Percentiles rank a stretch among this genome's conserved stretches.
Conservation (phyloP, 2,329 filamentous ascomycete species). For the Lomentospora prolificans region DNA sequence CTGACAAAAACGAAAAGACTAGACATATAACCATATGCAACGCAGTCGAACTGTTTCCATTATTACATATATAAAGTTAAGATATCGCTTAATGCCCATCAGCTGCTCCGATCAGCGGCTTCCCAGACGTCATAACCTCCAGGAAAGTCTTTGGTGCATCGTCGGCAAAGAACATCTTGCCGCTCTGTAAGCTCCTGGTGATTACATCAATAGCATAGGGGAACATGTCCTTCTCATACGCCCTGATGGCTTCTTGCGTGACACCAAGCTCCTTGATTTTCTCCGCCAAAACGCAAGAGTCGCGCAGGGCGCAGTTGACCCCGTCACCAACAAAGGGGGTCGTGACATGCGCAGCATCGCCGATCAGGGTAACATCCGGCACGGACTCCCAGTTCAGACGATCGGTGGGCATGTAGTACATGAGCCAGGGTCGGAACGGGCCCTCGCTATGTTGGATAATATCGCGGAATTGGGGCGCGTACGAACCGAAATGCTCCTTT, state of each 20-base stretch:
- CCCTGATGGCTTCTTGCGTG: constrained; percentile 23
- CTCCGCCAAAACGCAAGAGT: constrained; percentile 38
- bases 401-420: constrained; percentile 43
- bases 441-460: constrained; percentile 2
- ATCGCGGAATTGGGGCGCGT: constrained; percentile 27
- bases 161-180: not conserved
- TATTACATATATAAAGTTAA: no score
- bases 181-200: not conserved
- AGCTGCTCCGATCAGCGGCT: not conserved
- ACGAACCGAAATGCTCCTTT: constrained; percentile 33
- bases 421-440: constrained; percentile 20
- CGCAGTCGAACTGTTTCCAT: no score
- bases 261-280: constrained; percentile 24
- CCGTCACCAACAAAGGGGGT: constrained; percentile 48
- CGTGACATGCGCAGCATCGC: constrained; percentile 53
- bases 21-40: no score
- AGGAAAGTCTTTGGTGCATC: not conserved
- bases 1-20: no score
- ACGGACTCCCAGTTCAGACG: constrained; percentile 36
- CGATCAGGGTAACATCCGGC: constrained; percentile 42
- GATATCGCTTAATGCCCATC: not conserved
- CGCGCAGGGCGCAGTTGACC: constrained; percentile 47
- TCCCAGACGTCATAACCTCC: not conserved
- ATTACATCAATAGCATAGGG: constrained; percentile 7
- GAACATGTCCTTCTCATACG: constrained; percentile 30